Base-by-base conservation (phyloP, 192 early-diverging fungal genomes). In the Phycomyces blakesleeanus region DNA sequence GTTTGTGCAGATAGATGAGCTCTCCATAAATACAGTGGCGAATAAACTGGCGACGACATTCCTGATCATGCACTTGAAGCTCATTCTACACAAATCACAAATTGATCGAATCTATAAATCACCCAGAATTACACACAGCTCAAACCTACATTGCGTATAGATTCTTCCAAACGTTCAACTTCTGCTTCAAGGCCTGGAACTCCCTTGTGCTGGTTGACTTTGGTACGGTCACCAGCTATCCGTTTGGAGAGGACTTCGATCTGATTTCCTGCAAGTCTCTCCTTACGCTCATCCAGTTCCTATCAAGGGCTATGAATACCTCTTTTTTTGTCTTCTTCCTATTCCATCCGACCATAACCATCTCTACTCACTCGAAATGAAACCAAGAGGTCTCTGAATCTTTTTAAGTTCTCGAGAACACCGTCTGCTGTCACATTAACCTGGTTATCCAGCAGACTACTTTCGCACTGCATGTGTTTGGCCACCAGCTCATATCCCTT, bases 341-440 rank as follows among this genome's bases (percentile, higher is more conserved):
- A n/a, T n/a, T n/a, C n/a, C n/a, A n/a, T n/a, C n/a, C n/a, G n/a
- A n/a, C n/a, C n/a, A n/a, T n/a, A n/a, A n/a, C n/a, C n/a, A n/a
- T n/a, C n/a, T n/a, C 56, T 15, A 20, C 68, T 40, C 71, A 83
- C 82, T 41, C 70, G 72, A 44, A 79, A 73, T 6, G 85, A 82
- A 14, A 84, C 76, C 21, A 89, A 64, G 11, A 89, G 59, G 57
- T 89, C 87, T n/a, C 86, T 80, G 52, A 85, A 79, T 34, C 78
- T 66, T 56, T 88, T 89, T 40, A 89, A 49, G 72, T 68, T 78
- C 53, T 89, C 87, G 5, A 88, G 66, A 51, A 87, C 71, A 0
- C 72, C 79, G 47, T 80, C 80, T 9, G 76, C 74, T 53, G 72
- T 66, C 14, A 71, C 47, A 38, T 25, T 22, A 1, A 66, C 52